Evolutionary conservation across 1,139 yeast genomes (phyloP), one percentile per base, ranked within the genome.

Genomic region (Diutina mesorugosa): DNA sequence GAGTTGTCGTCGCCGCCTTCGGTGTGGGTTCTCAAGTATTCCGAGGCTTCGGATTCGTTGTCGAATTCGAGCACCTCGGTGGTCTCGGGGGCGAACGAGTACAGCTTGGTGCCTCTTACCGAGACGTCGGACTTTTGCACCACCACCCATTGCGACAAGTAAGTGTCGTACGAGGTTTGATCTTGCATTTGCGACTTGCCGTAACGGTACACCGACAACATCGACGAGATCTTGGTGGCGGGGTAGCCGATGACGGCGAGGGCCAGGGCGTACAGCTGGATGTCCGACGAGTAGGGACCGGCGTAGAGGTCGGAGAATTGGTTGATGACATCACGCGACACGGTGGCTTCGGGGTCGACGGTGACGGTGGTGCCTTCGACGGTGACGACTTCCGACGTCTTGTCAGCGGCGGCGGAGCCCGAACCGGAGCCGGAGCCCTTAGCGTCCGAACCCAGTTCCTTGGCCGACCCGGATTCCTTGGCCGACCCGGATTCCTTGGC

Each of bases 231-330:
- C 53, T 50, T 50, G 45, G 45, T 7, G 45, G 53, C 45, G 16
- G 41, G 45, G 53, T n/a, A 50, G 16, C 53, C 53, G 18, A 32
- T 38, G 18, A 26, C 53, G 32, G 53, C 53, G 16, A 50, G 53
- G 29, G n/a, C 32, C 21, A n/a, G 14, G 8, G 53, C 53, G 45
- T 50, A 50, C 18, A 21, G 21, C 12, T 8, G 16, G 41, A 50
- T 50, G 53, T 50, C 53, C 28, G 53, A 30, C 18, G 53, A 50
- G 53, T 50, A 50, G 32, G 53, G 53, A 16, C 53, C 53, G 35
- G 32, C 45, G 53, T 50, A 50, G 18, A 50, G 45, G 28, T 38
- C 53, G 18, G 53, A 50, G 45, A 50, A 50, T 16, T 32, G 30
- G 45, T 50, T 50, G 45, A 50, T 30, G 21, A 32, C 53, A n/a